Evolutionary conservation across 1,284 basidiomycete species (phyloP), one percentile per base, ranked within the genome.

Genomic region (Tilletia horrida): DNA sequence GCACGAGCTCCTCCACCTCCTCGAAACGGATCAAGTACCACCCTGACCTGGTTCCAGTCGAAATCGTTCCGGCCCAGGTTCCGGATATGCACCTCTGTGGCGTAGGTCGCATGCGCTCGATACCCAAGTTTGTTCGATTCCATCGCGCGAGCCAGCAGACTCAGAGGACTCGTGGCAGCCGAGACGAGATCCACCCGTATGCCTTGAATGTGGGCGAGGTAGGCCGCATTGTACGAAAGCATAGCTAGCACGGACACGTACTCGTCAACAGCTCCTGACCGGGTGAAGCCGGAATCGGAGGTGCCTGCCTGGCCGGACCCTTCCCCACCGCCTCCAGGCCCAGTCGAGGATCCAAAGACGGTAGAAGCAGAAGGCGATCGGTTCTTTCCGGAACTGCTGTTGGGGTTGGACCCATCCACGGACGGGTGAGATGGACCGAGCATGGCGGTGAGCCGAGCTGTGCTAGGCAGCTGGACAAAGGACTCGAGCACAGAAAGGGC

Each of bases 181-280:
- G 67, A 59, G n/a, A 74, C 70, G n/a, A 77, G 64, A 29, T 76
- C 76, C 18, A 76, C 66, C 62, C 69, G 55, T 13, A 73, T 61
- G 42, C 74, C 74, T 35, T 77, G 71, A 65, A 67, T 71, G 8
- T 69, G 63, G 1, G 76, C 74, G 9, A 77, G 67, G 44, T 75
- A 77, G 57, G 73, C 76, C 1, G 68, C 69, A 42, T 76, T 64
- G 66, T 77, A 77, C 50, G 66, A 69, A 6, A 77, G 68, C 74
- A 76, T 77, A 50, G 71, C 69, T 16, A 77, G 67, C 18, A 72
- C 74, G 40, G 71, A 66, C 31, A 71, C 65, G 50, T 76, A 77
- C 18, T 71, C 70, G 50, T 68, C 66, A 6, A 59, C 55, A 23
- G 73, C 74, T 2, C 71, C 69, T 25, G 72, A 67, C 13, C 63